phyloP scores from a whole-genome alignment of 352 stramenopile species.

The Pythium dissimile region DNA sequence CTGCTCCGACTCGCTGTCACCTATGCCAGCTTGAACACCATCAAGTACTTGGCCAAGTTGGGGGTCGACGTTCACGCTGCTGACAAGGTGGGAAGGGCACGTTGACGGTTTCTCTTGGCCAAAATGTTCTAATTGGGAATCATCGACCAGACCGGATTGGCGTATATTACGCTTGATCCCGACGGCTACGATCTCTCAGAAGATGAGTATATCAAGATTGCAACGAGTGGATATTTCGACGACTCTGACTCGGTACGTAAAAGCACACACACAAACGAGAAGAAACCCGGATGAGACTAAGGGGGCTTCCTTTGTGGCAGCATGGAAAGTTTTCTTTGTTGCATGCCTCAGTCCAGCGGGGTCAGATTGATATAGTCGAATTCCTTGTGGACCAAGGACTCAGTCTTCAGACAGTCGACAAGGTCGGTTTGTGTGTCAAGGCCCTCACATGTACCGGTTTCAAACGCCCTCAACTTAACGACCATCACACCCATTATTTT shows the following conservation, averaged over 20 bases:
- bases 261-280: too few species aligned
- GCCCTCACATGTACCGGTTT: too few species aligned
- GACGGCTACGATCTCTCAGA: slow-evolving; percentile 3
- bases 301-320: neutral
- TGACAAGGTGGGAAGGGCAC: neutral
- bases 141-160: neutral
- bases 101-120: neutral
- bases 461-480: too few species aligned
- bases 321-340: slow-evolving; percentile 1
- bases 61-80: neutral
- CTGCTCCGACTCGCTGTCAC: neutral
- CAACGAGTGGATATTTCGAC: too few species aligned
- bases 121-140: neutral
- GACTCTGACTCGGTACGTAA: too few species aligned
- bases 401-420: neutral
- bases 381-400: slow-evolving; percentile 5
- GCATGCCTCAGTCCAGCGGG: slow-evolving; percentile 4
- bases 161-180: slow-evolving; percentile 1
- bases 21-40: neutral
- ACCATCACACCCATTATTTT: too few species aligned
- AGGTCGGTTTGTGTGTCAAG: too few species aligned
- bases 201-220: neutral
- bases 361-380: neutral
- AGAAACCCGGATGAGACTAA: too few species aligned
- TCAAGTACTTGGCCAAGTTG: slow-evolving; percentile 1